phyloP scores from a whole-genome alignment of 164 flowering plant species.

The Pachysandra terminalis region DNA sequence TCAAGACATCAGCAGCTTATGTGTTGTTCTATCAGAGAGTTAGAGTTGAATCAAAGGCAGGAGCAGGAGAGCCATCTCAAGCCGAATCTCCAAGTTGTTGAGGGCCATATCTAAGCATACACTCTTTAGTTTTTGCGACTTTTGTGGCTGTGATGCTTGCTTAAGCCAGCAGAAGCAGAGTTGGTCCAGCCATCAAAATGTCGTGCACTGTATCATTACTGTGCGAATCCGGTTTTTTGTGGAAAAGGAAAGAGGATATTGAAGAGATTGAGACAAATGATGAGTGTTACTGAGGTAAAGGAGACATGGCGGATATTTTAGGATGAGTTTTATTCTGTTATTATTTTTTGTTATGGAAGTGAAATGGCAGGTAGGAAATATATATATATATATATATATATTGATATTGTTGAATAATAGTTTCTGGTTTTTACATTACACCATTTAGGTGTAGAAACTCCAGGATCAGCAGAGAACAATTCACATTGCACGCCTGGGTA shows the following conservation, averaged over 20 bases:
- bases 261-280: not conserved
- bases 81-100: conserved; percentile 11
- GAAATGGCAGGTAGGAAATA: too few relatives aligned
- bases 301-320: too few relatives aligned
- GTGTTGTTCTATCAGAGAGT: conserved; percentile 77
- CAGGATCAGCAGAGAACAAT: too few relatives aligned
- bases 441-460: too few relatives aligned
- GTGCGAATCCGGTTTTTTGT: not conserved
- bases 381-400: too few relatives aligned
- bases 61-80: conserved; percentile 33
- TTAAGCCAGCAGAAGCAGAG: not conserved
- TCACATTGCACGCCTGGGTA: too few relatives aligned
- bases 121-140: not conserved
- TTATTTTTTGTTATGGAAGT: too few relatives aligned
- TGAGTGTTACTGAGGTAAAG: not conserved
- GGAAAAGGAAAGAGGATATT: not conserved
- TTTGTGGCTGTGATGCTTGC: conserved; percentile 9
- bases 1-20: conserved; percentile 85
- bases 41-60: conserved; percentile 21
- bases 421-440: too few relatives aligned
- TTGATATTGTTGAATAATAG: too few relatives aligned
- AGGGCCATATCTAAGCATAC: conserved; percentile 1
- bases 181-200: not conserved
- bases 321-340: too few relatives aligned
- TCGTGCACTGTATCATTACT: not conserved